Base-by-base conservation (phyloP, 176 grass and related monocot genomes). In the Metroxylon sagu region DNA sequence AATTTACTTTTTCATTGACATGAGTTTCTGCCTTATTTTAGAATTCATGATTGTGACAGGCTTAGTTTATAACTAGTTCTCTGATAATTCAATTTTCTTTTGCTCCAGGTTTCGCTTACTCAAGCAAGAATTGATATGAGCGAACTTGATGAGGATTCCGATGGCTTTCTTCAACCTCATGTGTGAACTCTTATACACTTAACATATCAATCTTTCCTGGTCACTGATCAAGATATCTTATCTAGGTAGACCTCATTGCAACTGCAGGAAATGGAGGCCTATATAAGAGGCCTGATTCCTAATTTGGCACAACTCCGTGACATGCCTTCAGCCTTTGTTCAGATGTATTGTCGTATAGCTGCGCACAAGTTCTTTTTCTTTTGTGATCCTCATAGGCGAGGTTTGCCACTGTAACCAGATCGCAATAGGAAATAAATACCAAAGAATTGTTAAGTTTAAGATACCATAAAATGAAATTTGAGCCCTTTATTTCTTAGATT, bases 121-220 rank as follows among this genome's bases (percentile, higher is more conserved):
- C 93, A 98, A 80, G 93, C 93, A 78, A 88, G 93, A 68, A 98
- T 98, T 62, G 93, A 98, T 79, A 98, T 98, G 93, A 98, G 93
- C 65, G 93, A 98, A 75, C 87, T 98, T 5, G 93, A 98, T 74
- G 93, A 98, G 68, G 93, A 98, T 83, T 98, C 93, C 80, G 93
- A 98, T 65, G 93, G 93, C 76, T 98, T 98, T 60, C 93, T 98
- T 77, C 93, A 92, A 80, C 84, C 88, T 72, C 87, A 98, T 79
- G 93, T 98, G 75, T 58, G 80, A 71, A 76, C 52, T 56, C 60
- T 18, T 56, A 6, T 57, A 55, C 28, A 39, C 52, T 61, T 72
- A 16, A 50, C 52, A 53, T 59, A 35, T 25, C 14, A 18, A 3
- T 74, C 23, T 73, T 65, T 16, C 30, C 19, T 8, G 18, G 23